Conservation (phyloP, 192 early-diverging fungal genomes). For the Rhizophagus clarus region DNA sequence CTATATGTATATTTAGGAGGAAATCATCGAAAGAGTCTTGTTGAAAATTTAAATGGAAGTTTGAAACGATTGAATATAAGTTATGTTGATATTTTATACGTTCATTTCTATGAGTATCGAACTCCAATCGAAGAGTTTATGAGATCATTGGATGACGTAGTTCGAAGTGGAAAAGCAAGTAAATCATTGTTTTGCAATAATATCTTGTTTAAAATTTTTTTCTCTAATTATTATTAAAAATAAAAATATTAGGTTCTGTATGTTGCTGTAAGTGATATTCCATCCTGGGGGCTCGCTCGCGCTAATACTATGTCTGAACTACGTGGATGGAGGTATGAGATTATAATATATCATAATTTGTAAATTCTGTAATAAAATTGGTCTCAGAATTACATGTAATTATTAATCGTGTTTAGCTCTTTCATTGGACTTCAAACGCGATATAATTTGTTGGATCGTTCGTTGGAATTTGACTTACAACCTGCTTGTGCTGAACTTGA, state of each 20-base stretch:
- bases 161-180: no score
- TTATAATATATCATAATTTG: no score
- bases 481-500: conserved; percentile 39
- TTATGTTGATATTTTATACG: no score
- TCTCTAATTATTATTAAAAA: neutral
- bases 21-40: no score
- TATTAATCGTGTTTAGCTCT: conserved; percentile 6
- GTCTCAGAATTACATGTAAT: neutral
- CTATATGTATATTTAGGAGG: no score
- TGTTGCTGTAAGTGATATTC: conserved; percentile 39
- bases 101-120: no score
- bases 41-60: no score
- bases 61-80: no score
- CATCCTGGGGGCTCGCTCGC: conserved; percentile 44
- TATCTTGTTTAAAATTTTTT: no score
- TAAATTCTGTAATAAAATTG: neutral
- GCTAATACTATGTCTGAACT: neutral
- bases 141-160: no score
- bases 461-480: conserved; percentile 43
- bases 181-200: neutral
- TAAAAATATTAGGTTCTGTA: conserved; percentile 39
- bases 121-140: no score
- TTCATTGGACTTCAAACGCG: conserved; percentile 41
- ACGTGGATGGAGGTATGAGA: neutral
- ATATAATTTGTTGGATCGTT: conserved; percentile 40